A percentile compares a stretch with the other conserved stretches of the same genome.
phyloP scores from a whole-genome alignment of 106 monocot genomes.

The Allium cepa region DNA sequence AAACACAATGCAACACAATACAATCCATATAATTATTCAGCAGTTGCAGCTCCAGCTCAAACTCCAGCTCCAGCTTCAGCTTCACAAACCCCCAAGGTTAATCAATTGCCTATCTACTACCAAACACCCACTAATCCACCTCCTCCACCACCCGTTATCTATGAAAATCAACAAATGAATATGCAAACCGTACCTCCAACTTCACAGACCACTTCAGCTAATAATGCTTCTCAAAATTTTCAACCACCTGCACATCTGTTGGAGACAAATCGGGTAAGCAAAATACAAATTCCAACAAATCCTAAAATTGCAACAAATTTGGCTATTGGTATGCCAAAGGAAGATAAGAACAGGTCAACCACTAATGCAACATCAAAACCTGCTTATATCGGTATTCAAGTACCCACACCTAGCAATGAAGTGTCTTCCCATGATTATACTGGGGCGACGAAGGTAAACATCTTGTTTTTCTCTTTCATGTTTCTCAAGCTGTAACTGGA shows the following conservation, averaged over 20 bases:
- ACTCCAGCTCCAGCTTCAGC: conserved; percentile 15
- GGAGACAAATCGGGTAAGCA: conserved; percentile 55
- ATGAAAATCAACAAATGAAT: conserved; percentile 28
- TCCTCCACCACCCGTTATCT: conserved; percentile 16
- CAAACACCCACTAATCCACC: conserved; percentile 30
- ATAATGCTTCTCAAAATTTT: conserved; percentile 45
- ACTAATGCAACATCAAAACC: conserved; percentile 44
- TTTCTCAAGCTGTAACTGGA: background rate
- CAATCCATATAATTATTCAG: conserved; percentile 19
- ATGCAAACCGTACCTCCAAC: conserved; percentile 21
- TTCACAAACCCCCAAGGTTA: conserved; percentile 20
- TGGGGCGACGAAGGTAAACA: conserved; percentile 45
- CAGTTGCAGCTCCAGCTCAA: conserved; percentile 18
- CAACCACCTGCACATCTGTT: conserved; percentile 30
- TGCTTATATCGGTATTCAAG: conserved; percentile 67
- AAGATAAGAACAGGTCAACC: conserved; percentile 41
- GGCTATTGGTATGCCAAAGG: conserved; percentile 41
- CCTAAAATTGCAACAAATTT: conserved; percentile 87
- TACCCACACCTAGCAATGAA: conserved; percentile 37
- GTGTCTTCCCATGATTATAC: conserved; percentile 31
- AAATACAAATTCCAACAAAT: conserved; percentile 94
- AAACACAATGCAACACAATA: conserved; percentile 13
- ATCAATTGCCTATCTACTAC: conserved; percentile 36
- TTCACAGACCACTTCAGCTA: conserved; percentile 36
- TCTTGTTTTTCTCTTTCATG: background rate